A percentile compares a stretch with the other conserved stretches of the same genome.
These are phyloP conservation scores for Neurospora tetraspora DNA, from an alignment of 495 filamentous ascomycete genomes.

Conservation along the genomic window DNA sequence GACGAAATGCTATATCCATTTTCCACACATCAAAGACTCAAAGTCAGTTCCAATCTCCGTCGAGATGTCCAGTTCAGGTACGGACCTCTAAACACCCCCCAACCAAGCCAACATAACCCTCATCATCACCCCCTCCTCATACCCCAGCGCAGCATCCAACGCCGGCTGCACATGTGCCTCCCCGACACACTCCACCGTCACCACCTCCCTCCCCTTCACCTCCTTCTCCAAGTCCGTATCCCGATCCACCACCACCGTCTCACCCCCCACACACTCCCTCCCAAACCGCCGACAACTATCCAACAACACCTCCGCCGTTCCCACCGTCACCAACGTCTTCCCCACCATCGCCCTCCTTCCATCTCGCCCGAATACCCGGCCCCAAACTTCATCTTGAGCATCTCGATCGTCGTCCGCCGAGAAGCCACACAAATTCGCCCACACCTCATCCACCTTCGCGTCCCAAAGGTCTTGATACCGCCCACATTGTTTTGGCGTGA, in stretches of 20 bases:
- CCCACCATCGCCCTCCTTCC: not conserved
- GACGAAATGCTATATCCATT: too few relatives aligned
- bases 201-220: not conserved
- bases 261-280: not conserved
- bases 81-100: not conserved
- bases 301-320: conserved; percentile 12
- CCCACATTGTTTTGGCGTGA: conserved; percentile 1
- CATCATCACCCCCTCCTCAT: conserved; percentile 9
- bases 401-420: not conserved
- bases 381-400: conserved; percentile 1
- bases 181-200: conserved; percentile 11
- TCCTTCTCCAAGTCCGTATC: not conserved
- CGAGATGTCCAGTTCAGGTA: not conserved
- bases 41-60: too few relatives aligned
- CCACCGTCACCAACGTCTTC: conserved; percentile 9
- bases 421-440: conserved; percentile 6
- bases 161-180: conserved; percentile 14
- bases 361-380: not conserved
- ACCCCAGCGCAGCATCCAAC: conserved; percentile 8
- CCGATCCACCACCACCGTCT: not conserved
- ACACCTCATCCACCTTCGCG: conserved; percentile 6
- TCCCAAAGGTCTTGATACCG: conserved; percentile 2
- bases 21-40: too few relatives aligned
- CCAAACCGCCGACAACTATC: conserved; percentile 11
- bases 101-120: conserved; percentile 8